These are phyloP conservation scores for Cryoendolithus antarcticus DNA, from an alignment of 2,329 filamentous ascomycete genomes.

Conservation along the genomic window DNA sequence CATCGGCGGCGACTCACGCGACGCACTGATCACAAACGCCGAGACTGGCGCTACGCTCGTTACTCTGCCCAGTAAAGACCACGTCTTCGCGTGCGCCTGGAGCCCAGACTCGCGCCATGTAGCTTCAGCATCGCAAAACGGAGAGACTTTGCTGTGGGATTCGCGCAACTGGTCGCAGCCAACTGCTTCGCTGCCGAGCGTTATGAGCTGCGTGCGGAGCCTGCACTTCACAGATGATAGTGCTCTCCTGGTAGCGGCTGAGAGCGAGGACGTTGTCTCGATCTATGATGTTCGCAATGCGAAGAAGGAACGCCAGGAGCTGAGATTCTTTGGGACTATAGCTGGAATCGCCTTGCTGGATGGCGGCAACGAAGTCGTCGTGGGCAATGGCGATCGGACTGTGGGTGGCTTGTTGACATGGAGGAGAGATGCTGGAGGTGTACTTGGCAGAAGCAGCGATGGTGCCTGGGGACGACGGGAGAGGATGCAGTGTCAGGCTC, in stretches of 20 bases:
- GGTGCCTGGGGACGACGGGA: neutral
- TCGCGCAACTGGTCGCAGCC: conserved; percentile 54
- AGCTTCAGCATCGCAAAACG: conserved; percentile 68
- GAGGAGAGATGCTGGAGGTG: neutral
- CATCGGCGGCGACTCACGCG: conserved; percentile 56
- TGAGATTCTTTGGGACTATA: conserved; percentile 66
- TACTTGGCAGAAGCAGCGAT: neutral
- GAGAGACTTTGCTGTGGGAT: conserved; percentile 62
- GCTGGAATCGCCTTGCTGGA: conserved; percentile 56
- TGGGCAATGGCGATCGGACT: conserved; percentile 53
- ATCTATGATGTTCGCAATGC: conserved; percentile 57
- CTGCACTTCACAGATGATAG: conserved; percentile 62
- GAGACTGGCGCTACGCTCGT: conserved; percentile 50
- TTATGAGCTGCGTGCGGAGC: conserved; percentile 57
- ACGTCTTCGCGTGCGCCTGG: conserved; percentile 68
- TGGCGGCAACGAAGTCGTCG: conserved; percentile 54
- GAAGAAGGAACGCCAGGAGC: conserved; percentile 46
- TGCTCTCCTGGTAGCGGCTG: conserved; percentile 58
- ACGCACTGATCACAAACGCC: conserved; percentile 56
- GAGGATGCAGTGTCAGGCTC: neutral
- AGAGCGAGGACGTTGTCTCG: conserved; percentile 62
- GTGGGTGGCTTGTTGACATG: conserved; percentile 47
- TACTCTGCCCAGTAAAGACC: conserved; percentile 45
- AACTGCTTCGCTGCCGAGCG: conserved; percentile 44
- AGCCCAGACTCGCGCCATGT: conserved; percentile 64